Base-by-base conservation (phyloP, 2,329 filamentous ascomycete species). In the Fusarium incarnatum region DNA sequence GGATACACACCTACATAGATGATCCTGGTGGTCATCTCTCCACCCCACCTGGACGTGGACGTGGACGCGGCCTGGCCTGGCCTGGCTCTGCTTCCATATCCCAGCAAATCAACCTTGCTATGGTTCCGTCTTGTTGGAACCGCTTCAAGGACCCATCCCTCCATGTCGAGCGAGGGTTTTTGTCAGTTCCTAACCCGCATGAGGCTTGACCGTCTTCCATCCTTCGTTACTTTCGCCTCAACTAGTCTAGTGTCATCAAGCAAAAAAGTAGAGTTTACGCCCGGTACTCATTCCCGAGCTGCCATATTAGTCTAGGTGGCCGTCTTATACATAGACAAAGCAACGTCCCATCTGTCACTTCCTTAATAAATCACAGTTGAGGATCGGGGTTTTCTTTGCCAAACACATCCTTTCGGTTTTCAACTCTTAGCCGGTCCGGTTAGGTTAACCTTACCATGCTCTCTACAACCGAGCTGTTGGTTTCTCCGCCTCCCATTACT, bases 221-320 rank as follows among this genome's bases (percentile, higher is more conserved):
- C 56, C 53, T 72, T 76, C 75, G 75, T 76, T 74, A 76, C 73
- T 76, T 76, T 76, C 72, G 46, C 75, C 75, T 59, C 69, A 76
- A 76, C 56, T 56, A 76, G 75, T 45, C 64, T 76, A 77, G 74
- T 75, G 70, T 45, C 66, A 59, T 70, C 60, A 70, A 67, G 66
- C 64, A 71, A 66, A 55, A 62, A 52, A 63, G 56, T 46, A 66
- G 44, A 63, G 46, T 70, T 70, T 63, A 52, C 48, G 22, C 40
- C 50, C 48, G 42, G 25, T 27, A 49, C 22, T 50, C 56, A 56
- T 61, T 58, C 13, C 57, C 47, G 47, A 41, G 49, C 27, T 56
- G 49, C 54, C 49, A 47, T 53, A 46, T 67, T 68, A 28, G 28
- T 28, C 28, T 28, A 54, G 44, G 44, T 56, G 45, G 47, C 44